Evolutionary conservation across 208 protist species (phyloP).

Genomic region (Leishmania tropica): DNA sequence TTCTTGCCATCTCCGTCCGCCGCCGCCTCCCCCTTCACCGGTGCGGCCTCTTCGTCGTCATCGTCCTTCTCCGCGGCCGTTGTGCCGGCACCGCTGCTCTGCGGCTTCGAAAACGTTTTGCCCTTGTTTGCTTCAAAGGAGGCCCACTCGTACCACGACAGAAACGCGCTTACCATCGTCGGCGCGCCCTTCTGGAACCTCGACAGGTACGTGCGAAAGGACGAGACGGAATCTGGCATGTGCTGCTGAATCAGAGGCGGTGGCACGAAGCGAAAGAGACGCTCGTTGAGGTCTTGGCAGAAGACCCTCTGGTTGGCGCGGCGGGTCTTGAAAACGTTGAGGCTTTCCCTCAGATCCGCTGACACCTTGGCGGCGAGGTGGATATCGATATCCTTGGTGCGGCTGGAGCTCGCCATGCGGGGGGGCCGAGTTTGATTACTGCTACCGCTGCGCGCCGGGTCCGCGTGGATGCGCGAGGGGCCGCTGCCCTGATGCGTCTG

Average conservation of each 20-base stretch:
- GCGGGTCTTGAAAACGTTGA: slow-evolving; percentile 63
- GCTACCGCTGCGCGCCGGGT: background rate
- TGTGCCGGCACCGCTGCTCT: slow-evolving; percentile 1
- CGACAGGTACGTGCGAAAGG: slow-evolving; percentile 73
- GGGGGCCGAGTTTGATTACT: background rate
- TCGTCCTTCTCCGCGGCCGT: slow-evolving; percentile 19
- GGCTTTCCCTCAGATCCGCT: slow-evolving; percentile 64
- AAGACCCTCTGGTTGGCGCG: slow-evolving; percentile 49
- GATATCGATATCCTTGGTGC: slow-evolving; percentile 73
- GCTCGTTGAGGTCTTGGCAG: slow-evolving; percentile 53
- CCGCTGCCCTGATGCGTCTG: slow-evolving; percentile 13
- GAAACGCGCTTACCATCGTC: slow-evolving; percentile 62
- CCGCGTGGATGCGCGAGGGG: background rate
- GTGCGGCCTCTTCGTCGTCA: slow-evolving; percentile 12
- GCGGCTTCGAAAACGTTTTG: slow-evolving; percentile 37
- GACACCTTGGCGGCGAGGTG: slow-evolving; percentile 81
- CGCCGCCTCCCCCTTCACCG: slow-evolving; percentile 28
- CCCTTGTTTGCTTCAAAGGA: slow-evolving; percentile 69
- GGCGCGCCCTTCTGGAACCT: slow-evolving; percentile 68
- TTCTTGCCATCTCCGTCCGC: slow-evolving; percentile 11
- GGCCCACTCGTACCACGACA: slow-evolving; percentile 88
- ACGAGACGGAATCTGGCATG: slow-evolving; percentile 58
- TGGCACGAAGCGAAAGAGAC: slow-evolving; percentile 75
- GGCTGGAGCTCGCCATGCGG: slow-evolving; percentile 35
- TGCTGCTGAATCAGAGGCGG: slow-evolving; percentile 81